These are phyloP conservation scores for Aspergillus quadrilineatus DNA, from an alignment of 2,329 filamentous ascomycete genomes.

Conservation along the genomic window DNA sequence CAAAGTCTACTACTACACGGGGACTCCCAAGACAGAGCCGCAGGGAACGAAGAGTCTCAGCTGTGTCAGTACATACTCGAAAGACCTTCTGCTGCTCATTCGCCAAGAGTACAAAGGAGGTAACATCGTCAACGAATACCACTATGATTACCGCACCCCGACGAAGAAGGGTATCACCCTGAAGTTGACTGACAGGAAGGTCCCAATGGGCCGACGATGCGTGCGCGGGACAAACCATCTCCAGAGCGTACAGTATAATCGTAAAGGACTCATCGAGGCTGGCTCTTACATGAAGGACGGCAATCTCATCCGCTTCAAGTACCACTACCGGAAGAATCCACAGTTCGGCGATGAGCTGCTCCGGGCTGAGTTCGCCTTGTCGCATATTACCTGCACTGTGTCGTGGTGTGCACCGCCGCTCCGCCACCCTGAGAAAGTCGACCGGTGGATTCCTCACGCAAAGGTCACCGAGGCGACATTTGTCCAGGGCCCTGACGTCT, in stretches of 20 bases:
- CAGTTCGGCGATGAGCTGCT: constrained; percentile 57
- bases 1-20: constrained; percentile 43
- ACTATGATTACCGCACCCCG: constrained; percentile 47
- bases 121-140: constrained; percentile 46
- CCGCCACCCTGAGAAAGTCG: constrained; percentile 51
- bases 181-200: constrained; percentile 30
- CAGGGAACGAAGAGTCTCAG: constrained; percentile 42
- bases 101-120: constrained; percentile 49
- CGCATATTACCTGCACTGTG: constrained; percentile 55
- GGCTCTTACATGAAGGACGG: constrained; percentile 55
- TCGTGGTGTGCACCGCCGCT: constrained; percentile 56
- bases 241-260: constrained; percentile 53
- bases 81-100: constrained; percentile 46
- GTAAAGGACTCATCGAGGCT: constrained; percentile 53
- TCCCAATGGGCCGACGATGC: constrained; percentile 50
- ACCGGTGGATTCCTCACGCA: constrained; percentile 57
- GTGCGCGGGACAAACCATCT: constrained; percentile 46
- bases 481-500: constrained; percentile 53
- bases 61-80: constrained; percentile 50
- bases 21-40: constrained; percentile 48
- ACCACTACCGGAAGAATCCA: constrained; percentile 55
- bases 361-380: constrained; percentile 54
- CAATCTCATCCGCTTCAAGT: constrained; percentile 55
- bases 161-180: constrained; percentile 27
- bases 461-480: constrained; percentile 57